A percentile compares a stretch with the other conserved stretches of the same genome.
phyloP scores from a whole-genome alignment of 305 asterid genomes.

The Coffea humblotiana region DNA sequence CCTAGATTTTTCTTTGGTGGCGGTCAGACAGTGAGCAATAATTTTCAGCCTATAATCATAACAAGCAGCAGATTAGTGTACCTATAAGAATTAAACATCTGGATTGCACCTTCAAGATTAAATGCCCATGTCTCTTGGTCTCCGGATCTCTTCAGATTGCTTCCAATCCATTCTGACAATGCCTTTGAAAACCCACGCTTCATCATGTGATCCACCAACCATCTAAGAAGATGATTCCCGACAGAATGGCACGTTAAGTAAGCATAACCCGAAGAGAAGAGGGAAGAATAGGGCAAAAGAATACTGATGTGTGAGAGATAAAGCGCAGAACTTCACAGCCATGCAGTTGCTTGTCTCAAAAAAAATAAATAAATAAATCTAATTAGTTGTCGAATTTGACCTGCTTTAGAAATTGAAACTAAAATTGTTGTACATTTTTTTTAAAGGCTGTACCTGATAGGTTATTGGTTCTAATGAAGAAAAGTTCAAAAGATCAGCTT shows the following conservation, averaged over 20 bases:
- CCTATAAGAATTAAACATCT: conserved; percentile 91
- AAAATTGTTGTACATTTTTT: neutral
- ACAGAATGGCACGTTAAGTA: neutral
- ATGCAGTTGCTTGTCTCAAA: neutral
- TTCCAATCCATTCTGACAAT: conserved; percentile 84
- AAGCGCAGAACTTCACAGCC: neutral
- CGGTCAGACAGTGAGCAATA: neutral
- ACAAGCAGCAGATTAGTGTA: conserved; percentile 13
- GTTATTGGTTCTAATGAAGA: neutral
- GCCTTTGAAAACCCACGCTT: conserved; percentile 82
- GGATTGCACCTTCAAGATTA: conserved; percentile 80
- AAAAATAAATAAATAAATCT: neutral
- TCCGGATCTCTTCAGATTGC: conserved; percentile 82
- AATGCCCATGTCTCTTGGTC: conserved; percentile 76
- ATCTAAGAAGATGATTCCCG: conserved; percentile 36
- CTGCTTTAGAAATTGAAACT: neutral
- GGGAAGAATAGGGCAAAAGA: too few species aligned
- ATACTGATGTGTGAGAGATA: neutral
- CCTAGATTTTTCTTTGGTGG: neutral
- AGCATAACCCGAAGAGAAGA: too few species aligned
- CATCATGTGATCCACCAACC: conserved; percentile 90
- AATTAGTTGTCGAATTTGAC: neutral
- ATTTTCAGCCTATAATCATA: neutral
- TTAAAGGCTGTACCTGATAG: too few species aligned
- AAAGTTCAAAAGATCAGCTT: neutral